Base-by-base conservation (phyloP, 192 early-diverging fungal genomes). In the Mortierella hygrophila region DNA sequence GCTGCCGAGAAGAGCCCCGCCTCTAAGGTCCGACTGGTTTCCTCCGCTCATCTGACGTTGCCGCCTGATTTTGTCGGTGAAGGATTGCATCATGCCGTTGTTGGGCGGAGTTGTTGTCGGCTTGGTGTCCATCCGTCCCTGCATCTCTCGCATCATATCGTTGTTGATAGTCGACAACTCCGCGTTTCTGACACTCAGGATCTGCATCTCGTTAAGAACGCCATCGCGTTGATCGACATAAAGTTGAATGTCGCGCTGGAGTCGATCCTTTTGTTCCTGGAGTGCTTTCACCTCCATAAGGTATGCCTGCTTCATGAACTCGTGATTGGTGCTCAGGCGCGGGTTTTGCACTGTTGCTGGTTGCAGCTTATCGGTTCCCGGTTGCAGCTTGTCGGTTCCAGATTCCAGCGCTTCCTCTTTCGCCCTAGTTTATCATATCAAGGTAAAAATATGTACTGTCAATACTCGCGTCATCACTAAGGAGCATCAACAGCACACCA, bases 81-180 rank as follows among this genome's bases (percentile, higher is more conserved):
- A 75, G 29, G 74, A 75, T 18, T 75, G 74, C 1, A 75, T 37
- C 74, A 75, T 75, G 13, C 74, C 74, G 29, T 49, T 76, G 40
- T 76, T 76, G 15, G n/a, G 32, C 57, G 75, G 73, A 18, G 55
- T 18, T 52, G n/a, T n/a, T 13, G 29, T 68, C 32, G 63, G 72
- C 23, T 68, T 75, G 6, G 32, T 41, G 21, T 82, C 81, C 35
- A 44, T 16, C 18, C 74, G 75, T 20, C 42, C 57, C 49, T 78
- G 76, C 68, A 82, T 73, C 32, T 87, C 82, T 60, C 79, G 76
- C 20, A 81, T 81, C 32, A 92, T 68, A 42, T 91, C 90, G 74
- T 92, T 91, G 68, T 92, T 91, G 75, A 91, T 88, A 23, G 74
- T 78, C 16, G 85, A 76, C 7, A 92, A 77, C 57, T 91, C 90